Base-by-base conservation (phyloP, 192 early-diverging fungal species). In the Linnemannia zychae region DNA sequence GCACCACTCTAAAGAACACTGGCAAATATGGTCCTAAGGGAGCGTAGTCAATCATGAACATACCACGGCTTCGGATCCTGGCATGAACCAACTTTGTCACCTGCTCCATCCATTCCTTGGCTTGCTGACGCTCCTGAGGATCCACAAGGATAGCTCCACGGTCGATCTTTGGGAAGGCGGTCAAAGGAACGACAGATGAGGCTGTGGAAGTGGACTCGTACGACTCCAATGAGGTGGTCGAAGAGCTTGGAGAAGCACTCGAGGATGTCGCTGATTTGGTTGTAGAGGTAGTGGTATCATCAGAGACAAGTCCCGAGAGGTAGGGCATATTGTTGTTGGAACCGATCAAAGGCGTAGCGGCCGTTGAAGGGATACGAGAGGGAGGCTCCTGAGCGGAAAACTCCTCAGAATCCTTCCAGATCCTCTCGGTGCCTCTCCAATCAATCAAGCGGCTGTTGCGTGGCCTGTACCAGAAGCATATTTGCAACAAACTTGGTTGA, bases 391-490 rank as follows among this genome's bases (percentile, higher is more conserved):
- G 40, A 47, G 22, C 4, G 31, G 57, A 38, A 11, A 47, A 4
- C 20, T 78, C 65, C 36, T 75, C 48, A 12, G 20, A 48, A 7
- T 82, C 69, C 69, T 46, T 78, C 75, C 77, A 81, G 11, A 60
- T 22, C 1, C 60, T 20, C 47, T 87, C 71, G 4, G 75, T 79
- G 9, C 74, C 79, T 33, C 63, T 44, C 74, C 79, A 81, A 24
- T 75, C 68, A 48, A 83, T 71, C 71, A 71, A n/a, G 0, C 75
- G 69, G 49, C 75, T 84, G 7, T 76, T 76, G 12, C 49, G 66
- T 12, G 94, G 94, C 22, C 94, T 87, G 87, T 91, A 95, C 95
- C 95, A 96, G 80, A 96, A 96, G 71, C 94, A 96, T 50, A 95
- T 52, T 71, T 92, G 92, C 18, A 92, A 67, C 17, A 90, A 84